phyloP scores from a whole-genome alignment of 805 yeast species.

The Cephaloascus albidus region DNA sequence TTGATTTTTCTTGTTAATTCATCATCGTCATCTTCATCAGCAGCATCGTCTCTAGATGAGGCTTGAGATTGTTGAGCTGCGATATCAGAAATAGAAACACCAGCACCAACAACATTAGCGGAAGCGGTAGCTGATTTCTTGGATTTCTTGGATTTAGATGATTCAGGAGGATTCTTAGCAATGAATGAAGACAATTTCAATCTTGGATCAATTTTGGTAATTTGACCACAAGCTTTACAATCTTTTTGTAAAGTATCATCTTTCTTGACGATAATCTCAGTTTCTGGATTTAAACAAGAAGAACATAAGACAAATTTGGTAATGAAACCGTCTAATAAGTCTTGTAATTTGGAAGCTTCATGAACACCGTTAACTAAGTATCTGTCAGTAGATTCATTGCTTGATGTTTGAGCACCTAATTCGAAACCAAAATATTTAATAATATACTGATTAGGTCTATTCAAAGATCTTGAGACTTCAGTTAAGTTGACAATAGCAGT shows the following conservation, averaged over 20 bases:
- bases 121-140: constrained; percentile 82
- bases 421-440: constrained; percentile 95
- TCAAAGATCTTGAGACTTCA: constrained; percentile 91
- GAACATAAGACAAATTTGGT: constrained; percentile 88
- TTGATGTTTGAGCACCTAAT: constrained; percentile 91
- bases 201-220: constrained; percentile 74
- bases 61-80: constrained; percentile 41
- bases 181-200: constrained; percentile 84
- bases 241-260: constrained; percentile 75
- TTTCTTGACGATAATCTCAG: constrained; percentile 75
- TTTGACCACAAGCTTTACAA: constrained; percentile 97
- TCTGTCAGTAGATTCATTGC: constrained; percentile 73
- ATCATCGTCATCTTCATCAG: constrained; percentile 56
- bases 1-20: constrained; percentile 69
- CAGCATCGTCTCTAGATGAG: constrained; percentile 25
- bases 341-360: constrained; percentile 85
- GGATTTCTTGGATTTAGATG: constrained; percentile 49
- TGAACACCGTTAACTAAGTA: constrained; percentile 93
- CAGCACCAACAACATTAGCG: constrained; percentile 84
- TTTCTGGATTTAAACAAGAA: constrained; percentile 94
- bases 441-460: constrained; percentile 86
- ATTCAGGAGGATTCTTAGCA: constrained; percentile 78
- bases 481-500: constrained; percentile 85
- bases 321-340: constrained; percentile 89
- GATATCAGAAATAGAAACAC: constrained; percentile 69